Evolutionary conservation across 1,284 basidiomycete genomes (phyloP).

Genomic region (Rhizoctonia solani): DNA sequence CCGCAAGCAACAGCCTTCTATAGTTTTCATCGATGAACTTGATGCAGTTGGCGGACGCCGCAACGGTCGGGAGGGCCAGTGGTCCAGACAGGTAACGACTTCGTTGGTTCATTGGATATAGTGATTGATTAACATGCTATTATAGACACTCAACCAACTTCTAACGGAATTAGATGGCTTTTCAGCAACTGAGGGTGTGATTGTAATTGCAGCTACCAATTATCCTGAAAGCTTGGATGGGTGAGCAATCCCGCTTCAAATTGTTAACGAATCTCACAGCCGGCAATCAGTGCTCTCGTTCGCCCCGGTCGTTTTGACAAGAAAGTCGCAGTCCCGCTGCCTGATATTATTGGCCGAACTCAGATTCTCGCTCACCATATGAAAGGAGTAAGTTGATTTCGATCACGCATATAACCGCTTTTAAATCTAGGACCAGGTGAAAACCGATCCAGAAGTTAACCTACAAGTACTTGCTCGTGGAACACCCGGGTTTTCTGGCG

Average conservation of each 20-base stretch:
- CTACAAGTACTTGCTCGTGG: constrained; percentile 84
- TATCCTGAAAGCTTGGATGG: constrained; percentile 90
- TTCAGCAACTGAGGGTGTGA: constrained; percentile 80
- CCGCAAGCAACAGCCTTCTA: constrained; percentile 91
- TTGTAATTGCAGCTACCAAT: constrained; percentile 94
- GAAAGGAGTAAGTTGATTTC: constrained; percentile 60
- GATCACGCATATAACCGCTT: background rate
- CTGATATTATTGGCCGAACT: constrained; percentile 79
- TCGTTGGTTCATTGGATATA: background rate
- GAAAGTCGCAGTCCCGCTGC: constrained; percentile 84
- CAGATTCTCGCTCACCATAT: constrained; percentile 91
- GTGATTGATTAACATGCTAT: background rate
- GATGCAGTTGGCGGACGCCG: constrained; percentile 95
- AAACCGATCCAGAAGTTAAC: constrained; percentile 64
- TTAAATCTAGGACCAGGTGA: background rate
- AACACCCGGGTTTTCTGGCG: constrained; percentile 89
- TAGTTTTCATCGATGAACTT: constrained; percentile 93
- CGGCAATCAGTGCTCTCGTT: constrained; percentile 71
- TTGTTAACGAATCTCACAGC: constrained; percentile 17
- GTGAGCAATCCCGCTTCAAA: constrained; percentile 51
- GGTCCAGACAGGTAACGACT: constrained; percentile 68
- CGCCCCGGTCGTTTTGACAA: constrained; percentile 94
- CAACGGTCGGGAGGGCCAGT: constrained; percentile 79
- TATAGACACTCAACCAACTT: constrained; percentile 85
- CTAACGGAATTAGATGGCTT: constrained; percentile 96